Evolutionary conservation across 805 yeast species (phyloP).

Genomic region (Sugiyamaella americana): DNA sequence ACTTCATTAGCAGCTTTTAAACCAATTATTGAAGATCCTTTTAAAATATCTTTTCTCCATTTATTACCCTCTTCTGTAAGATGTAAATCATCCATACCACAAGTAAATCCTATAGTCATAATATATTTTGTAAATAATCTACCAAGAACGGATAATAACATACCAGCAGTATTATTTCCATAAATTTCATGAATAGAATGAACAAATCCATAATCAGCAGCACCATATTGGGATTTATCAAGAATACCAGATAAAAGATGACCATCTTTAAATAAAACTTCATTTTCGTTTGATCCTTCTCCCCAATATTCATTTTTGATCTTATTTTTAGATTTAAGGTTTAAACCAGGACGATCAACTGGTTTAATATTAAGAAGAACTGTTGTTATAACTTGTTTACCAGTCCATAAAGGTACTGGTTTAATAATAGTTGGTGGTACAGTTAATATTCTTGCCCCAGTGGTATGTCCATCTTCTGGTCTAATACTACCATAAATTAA

Average conservation of each 20-base stretch:
- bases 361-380: conserved; percentile 85
- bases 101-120: conserved; percentile 88
- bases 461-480: conserved; percentile 95
- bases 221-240: conserved; percentile 98
- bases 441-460: conserved; percentile 53
- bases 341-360: conserved; percentile 81
- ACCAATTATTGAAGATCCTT: conserved; percentile 75
- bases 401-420: conserved; percentile 94
- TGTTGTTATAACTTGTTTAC: conserved; percentile 95
- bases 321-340: conserved; percentile 76
- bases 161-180: conserved; percentile 87
- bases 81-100: conserved; percentile 99
- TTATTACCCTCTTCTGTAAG: conserved; percentile 85
- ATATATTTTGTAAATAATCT: conserved; percentile 91
- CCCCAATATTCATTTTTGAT: conserved; percentile 96
- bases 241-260: conserved; percentile 85
- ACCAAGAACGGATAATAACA: conserved; percentile 85
- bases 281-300: conserved; percentile 71
- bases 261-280: conserved; percentile 80
- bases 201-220: conserved; percentile 92
- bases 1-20: conserved; percentile 92
- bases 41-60: conserved; percentile 80
- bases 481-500: conserved; percentile 88
- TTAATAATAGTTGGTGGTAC: conserved; percentile 85
- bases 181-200: conserved; percentile 95